Conservation (phyloP, 192 early-diverging fungal genomes). For the Dimargaris cristalligena region DNA sequence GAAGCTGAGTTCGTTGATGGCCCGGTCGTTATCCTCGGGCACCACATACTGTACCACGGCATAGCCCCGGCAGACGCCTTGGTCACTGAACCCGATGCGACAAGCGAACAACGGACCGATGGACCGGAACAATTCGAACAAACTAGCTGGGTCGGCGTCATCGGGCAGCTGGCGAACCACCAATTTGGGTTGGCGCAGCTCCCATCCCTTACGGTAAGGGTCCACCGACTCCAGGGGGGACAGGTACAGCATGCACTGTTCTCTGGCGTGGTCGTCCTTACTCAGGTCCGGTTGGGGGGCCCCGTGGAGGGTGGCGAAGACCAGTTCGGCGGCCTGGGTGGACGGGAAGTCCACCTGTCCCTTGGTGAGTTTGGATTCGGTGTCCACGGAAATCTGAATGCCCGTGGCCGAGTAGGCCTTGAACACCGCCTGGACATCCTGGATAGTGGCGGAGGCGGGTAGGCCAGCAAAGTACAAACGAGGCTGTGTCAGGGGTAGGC, state of each 20-base stretch:
- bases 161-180: constrained; percentile 29
- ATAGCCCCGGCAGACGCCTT: constrained; percentile 14
- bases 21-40: constrained; percentile 15
- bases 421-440: constrained; percentile 27
- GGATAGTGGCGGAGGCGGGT: constrained; percentile 20
- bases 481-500: constrained; percentile 1
- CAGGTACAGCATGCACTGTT: constrained; percentile 18
- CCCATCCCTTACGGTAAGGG: constrained; percentile 13
- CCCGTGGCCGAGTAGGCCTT: constrained; percentile 21
- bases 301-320: constrained; percentile 5
- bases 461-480: constrained; percentile 24
- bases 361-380: constrained; percentile 15
- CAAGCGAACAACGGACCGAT: constrained; percentile 27
- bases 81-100: constrained; percentile 16
- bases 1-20: constrained; percentile 27
- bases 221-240: constrained; percentile 19
- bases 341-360: constrained; percentile 31
- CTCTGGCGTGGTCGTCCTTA: too few species aligned
- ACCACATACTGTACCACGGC: constrained; percentile 26
- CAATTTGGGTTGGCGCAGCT: constrained; percentile 19
- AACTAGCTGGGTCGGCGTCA: constrained; percentile 16
- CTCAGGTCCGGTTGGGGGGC: neutral
- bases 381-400: neutral
- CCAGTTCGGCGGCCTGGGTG: constrained; percentile 24
- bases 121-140: constrained; percentile 27